Evolutionary conservation across 495 filamentous ascomycete genomes (phyloP).

Genomic region (Talaromyces liani): DNA sequence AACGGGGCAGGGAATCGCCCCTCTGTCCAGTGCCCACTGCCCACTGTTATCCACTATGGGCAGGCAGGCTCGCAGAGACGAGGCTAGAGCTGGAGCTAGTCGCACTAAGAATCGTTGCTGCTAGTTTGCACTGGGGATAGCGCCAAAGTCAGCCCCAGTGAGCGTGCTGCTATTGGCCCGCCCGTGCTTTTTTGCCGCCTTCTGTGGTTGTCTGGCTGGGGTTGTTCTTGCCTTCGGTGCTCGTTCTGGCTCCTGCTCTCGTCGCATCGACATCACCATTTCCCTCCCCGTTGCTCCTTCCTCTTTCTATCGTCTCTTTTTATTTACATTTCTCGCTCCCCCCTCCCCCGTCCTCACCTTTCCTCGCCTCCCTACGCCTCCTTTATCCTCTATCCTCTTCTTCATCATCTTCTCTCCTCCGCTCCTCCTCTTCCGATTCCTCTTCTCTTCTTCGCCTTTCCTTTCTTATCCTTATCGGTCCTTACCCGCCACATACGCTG

Average conservation of each 20-base stretch:
- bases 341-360: conserved; percentile 10
- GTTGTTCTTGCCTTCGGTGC: background rate
- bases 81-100: background rate
- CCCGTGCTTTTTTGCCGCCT: conserved; percentile 5
- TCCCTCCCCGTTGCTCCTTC: background rate
- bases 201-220: background rate
- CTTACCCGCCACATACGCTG: background rate
- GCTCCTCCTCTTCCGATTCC: conserved; percentile 12
- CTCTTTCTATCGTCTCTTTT: background rate
- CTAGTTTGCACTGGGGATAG: background rate
- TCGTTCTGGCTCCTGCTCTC: conserved; percentile 13
- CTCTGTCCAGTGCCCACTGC: background rate
- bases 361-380: conserved; percentile 13
- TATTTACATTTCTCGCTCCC: background rate
- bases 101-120: background rate
- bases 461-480: conserved; percentile 9
- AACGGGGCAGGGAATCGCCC: background rate
- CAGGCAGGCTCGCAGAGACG: too few relatives aligned
- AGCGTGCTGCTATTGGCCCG: background rate
- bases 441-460: conserved; percentile 12
- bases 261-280: conserved; percentile 10
- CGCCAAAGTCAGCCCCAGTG: background rate
- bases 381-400: conserved; percentile 12
- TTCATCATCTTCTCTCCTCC: conserved; percentile 9
- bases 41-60: too few relatives aligned